Evolutionary conservation across 2,329 filamentous ascomycete genomes (phyloP), one percentile per base, ranked within the genome.

Genomic region (Alternaria gaisen): DNA sequence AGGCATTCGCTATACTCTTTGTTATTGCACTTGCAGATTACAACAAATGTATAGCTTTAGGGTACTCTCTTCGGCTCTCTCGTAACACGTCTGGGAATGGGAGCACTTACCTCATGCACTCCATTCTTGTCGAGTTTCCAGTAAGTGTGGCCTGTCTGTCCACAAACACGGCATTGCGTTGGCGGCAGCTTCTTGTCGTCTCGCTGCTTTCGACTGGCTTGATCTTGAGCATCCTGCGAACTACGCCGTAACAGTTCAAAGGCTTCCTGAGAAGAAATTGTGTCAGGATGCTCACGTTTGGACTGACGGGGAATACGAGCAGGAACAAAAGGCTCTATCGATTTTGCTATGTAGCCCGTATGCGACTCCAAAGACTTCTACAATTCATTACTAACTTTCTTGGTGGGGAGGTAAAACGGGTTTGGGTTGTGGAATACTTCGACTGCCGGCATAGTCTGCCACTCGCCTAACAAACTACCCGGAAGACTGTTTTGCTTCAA

Each of bases 401-500:
- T 48, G 8, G 6, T 36, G 20, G 12, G 53, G 30, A 44, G 24
- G 16, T 42, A 20, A 22, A 40, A 44, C 36, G 38, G 41, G 6
- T 22, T 5, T 24, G 59, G 51, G n/a, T 53, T 41, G 7, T 28
- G 30, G 20, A 63, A 54, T 63, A 65, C 62, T 55, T 65, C 44
- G 16, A 55, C 14, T 36, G 56, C 24, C 16, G 63, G 65, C 24
- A 66, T 22, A 4, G 56, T 47, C 46, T 63, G 56, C 59, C 61
- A 69, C 41, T 66, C 58, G 5, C 61, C 63, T 14, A 71, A 32
- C 41, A 71, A 57, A 30, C 57, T 62, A 4, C 40, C 59, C 3
- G 69, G 70, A 32, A 73, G 60, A 36, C 56, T 46, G 8, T 68
- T 53, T 34, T 72, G 65, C 24, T 41, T 63, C 44, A 72, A 36